Base-by-base conservation (phyloP, 495 filamentous ascomycete species). In the Penicillium psychrofluorescens region DNA sequence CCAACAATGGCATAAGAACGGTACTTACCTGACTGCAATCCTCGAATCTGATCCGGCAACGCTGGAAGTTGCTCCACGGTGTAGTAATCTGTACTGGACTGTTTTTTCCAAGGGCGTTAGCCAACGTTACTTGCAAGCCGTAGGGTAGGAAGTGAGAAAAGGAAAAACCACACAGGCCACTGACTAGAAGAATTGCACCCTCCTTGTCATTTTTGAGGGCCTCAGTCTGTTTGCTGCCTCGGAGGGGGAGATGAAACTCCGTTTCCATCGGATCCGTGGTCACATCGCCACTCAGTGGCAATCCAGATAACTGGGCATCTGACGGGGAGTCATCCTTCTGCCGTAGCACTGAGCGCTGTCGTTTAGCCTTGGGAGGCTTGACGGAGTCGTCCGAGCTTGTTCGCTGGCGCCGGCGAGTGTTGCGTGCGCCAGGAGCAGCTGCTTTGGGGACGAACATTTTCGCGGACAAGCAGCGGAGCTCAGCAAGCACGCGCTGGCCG, bases 41-140 rank as follows among this genome's bases (percentile, higher is more conserved):
- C 65, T 16, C 80, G 81, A 38, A 95, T 71, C 43, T 79, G 74
- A 45, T 90, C 80, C 35, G 90, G 90, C 14, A 94, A 70, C 32
- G 80, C 79, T 41, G 89, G 86, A 22, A 97, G 79, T 55, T 87
- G 86, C 43, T 85, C 85, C 30, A 97, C 89, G 29, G 77, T 81
- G 55, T 92, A 96, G 43, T 84, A 86, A 56, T 85, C 82, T 53
- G 88, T 97, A 58, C 82, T 84, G 12, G 89, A 90, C 89, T 95
- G 42, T 43, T 35, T 36, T 34, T 22, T 39, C 5, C 7, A 16
- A 35, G 29, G n/a, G 11, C 29, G 35, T 49, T 56, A 53, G 44
- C 29, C 41, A 59, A 36, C 66, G 55, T 38, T 43, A 27, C 30
- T 13, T 33, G 29, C 30, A 41, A 30, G 27, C 13, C 16, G 29